Percentiles rank a stretch among this genome's conserved stretches.
phyloP scores from a whole-genome alignment of 1,139 yeast species.

The Pichia sp. region DNA sequence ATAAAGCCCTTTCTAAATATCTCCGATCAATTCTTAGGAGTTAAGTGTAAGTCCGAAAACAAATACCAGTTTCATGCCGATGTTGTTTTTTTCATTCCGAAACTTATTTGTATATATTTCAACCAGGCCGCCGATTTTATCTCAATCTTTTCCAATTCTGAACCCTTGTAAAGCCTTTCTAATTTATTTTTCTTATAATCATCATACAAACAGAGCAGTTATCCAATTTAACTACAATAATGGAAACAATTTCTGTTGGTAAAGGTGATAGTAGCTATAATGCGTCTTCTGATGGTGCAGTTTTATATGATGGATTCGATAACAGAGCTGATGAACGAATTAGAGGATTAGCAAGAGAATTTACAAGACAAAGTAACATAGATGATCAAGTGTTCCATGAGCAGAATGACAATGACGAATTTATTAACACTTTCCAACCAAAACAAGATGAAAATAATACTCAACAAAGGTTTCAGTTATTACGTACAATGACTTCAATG shows the following conservation, averaged over 20 bases:
- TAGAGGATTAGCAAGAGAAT: constrained; percentile 58
- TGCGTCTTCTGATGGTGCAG: constrained; percentile 8
- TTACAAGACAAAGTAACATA: constrained; percentile 28
- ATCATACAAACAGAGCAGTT: too few relatives aligned
- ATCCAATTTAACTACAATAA: background rate
- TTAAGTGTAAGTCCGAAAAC: too few relatives aligned
- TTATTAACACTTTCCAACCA: background rate
- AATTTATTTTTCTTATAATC: too few relatives aligned
- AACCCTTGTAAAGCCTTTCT: too few relatives aligned
- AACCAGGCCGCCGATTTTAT: too few relatives aligned
- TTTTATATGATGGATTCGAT: constrained; percentile 37
- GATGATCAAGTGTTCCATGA: constrained; percentile 1
- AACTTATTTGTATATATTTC: too few relatives aligned
- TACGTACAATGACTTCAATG: constrained; percentile 41
- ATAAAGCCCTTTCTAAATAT: too few relatives aligned
- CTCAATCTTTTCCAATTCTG: too few relatives aligned
- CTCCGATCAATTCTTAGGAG: too few relatives aligned
- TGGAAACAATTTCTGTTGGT: constrained; percentile 17
- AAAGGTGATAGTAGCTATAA: constrained; percentile 14
- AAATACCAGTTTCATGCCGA: too few relatives aligned
- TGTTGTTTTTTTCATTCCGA: too few relatives aligned
- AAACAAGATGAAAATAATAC: background rate
- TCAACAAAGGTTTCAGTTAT: constrained; percentile 15
- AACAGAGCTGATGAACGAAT: constrained; percentile 31
- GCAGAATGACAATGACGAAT: constrained; percentile 2